Conservation (phyloP, 2,329 filamentous ascomycete genomes). For the Biscogniauxia mediterranea region DNA sequence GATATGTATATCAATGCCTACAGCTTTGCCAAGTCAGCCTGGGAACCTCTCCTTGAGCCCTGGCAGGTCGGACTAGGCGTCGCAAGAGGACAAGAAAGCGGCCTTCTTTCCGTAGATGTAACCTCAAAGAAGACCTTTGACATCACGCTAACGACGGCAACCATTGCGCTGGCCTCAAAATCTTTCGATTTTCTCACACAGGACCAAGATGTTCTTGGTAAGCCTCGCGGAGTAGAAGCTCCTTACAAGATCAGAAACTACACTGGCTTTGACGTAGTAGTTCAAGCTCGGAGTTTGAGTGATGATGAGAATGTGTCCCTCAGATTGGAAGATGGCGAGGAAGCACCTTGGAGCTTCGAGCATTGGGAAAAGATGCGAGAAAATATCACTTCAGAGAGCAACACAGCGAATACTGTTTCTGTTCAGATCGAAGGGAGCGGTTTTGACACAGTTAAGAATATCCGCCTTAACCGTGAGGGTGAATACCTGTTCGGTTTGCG, state of each 20-base stretch:
- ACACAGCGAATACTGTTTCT: slow-evolving; percentile 70
- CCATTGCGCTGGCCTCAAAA: slow-evolving; percentile 89
- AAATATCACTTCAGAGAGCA: slow-evolving; percentile 80
- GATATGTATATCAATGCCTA: slow-evolving; percentile 96
- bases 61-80: slow-evolving; percentile 95
- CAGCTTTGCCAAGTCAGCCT: slow-evolving; percentile 98
- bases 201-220: slow-evolving; percentile 88
- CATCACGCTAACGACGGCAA: slow-evolving; percentile 87
- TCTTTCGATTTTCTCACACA: slow-evolving; percentile 86
- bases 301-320: slow-evolving; percentile 70
- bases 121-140: slow-evolving; percentile 90
- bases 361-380: slow-evolving; percentile 96
- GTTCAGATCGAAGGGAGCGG: slow-evolving; percentile 88
- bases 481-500: slow-evolving; percentile 87
- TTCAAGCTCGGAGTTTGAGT: slow-evolving; percentile 72
- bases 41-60: slow-evolving; percentile 94
- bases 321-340: slow-evolving; percentile 82
- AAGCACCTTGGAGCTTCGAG: slow-evolving; percentile 94
- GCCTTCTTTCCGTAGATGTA: slow-evolving; percentile 77
- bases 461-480: slow-evolving; percentile 90
- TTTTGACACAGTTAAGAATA: slow-evolving; percentile 85
- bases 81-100: slow-evolving; percentile 71
- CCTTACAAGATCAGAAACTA: slow-evolving; percentile 94
- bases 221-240: slow-evolving; percentile 85
- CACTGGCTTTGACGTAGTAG: slow-evolving; percentile 84